These are phyloP conservation scores for Cystofilobasidium bisporidii DNA, from an alignment of 768 basidiomycete species.

Conservation along the genomic window DNA sequence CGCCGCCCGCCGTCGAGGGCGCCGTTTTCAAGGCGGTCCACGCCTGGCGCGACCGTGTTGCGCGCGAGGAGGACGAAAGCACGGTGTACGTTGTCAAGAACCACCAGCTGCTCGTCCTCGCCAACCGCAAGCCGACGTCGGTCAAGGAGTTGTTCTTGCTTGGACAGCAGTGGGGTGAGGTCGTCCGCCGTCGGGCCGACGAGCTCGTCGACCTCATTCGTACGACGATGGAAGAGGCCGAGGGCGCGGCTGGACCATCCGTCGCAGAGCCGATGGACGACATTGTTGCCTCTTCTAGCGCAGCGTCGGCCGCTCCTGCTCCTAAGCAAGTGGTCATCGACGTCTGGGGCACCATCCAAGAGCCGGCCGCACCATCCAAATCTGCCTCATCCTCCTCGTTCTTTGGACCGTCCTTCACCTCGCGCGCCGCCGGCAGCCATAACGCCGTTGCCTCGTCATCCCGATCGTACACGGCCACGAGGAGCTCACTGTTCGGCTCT, in stretches of 20 bases:
- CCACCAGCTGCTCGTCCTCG: constrained; percentile 56
- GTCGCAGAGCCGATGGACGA: background rate
- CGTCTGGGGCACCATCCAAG: constrained; percentile 10
- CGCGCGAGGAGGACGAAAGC: constrained; percentile 70
- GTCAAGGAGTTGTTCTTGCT: constrained; percentile 53
- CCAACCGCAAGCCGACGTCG: constrained; percentile 52
- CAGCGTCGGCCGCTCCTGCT: background rate
- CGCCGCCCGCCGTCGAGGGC: constrained; percentile 37
- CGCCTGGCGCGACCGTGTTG: constrained; percentile 68
- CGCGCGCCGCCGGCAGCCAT: background rate
- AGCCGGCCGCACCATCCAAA: background rate
- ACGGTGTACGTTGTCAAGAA: constrained; percentile 64
- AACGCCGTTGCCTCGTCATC: constrained; percentile 1
- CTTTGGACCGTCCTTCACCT: constrained; percentile 4
- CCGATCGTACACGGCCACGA: background rate
- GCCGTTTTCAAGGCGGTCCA: constrained; percentile 64
- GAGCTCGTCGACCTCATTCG: constrained; percentile 60
- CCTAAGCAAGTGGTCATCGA: constrained; percentile 6
- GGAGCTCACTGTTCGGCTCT: constrained; percentile 7
- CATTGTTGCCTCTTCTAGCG: background rate
- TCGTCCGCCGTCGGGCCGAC: constrained; percentile 53
- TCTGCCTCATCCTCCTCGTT: constrained; percentile 2
- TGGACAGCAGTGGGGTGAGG: constrained; percentile 55
- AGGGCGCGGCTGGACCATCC: constrained; percentile 11
- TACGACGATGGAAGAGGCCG: constrained; percentile 43